Evolutionary conservation across 2,329 filamentous ascomycete genomes (phyloP).

Genomic region (Ascochyta pisi): DNA sequence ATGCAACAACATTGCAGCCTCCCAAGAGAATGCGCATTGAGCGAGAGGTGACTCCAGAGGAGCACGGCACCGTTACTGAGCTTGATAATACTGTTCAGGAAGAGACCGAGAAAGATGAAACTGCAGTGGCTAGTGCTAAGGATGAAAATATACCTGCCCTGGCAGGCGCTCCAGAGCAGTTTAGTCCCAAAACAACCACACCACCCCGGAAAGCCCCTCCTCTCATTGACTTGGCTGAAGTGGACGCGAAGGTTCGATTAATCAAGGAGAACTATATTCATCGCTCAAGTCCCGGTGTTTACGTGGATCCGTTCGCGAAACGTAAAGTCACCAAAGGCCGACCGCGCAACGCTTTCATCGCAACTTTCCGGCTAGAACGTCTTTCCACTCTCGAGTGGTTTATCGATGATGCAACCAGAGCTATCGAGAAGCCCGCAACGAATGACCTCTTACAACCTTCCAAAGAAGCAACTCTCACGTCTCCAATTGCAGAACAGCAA

Average conservation of each 20-base stretch:
- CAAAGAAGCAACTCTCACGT: not conserved
- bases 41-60: not conserved
- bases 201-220: not conserved
- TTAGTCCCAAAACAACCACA: not conserved
- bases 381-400: slow-evolving; percentile 50
- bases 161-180: not conserved
- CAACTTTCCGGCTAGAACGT: slow-evolving; percentile 49
- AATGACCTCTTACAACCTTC: not conserved
- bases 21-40: slow-evolving; percentile 6
- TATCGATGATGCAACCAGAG: not conserved
- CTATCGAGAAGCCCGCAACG: not conserved
- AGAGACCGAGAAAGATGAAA: not conserved
- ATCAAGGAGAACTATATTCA: slow-evolving; percentile 39
- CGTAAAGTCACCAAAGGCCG: slow-evolving; percentile 47
- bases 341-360: slow-evolving; percentile 53
- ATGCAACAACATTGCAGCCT: not conserved
- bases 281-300: slow-evolving; percentile 48
- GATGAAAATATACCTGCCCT: not conserved
- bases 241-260: not conserved
- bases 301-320: slow-evolving; percentile 56
- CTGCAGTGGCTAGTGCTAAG: not conserved
- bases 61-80: not conserved
- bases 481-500: not conserved
- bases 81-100: not conserved
- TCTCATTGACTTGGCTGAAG: not conserved